Base-by-base conservation (phyloP, 345 rosid species). In the Pugionium dolabratum region DNA sequence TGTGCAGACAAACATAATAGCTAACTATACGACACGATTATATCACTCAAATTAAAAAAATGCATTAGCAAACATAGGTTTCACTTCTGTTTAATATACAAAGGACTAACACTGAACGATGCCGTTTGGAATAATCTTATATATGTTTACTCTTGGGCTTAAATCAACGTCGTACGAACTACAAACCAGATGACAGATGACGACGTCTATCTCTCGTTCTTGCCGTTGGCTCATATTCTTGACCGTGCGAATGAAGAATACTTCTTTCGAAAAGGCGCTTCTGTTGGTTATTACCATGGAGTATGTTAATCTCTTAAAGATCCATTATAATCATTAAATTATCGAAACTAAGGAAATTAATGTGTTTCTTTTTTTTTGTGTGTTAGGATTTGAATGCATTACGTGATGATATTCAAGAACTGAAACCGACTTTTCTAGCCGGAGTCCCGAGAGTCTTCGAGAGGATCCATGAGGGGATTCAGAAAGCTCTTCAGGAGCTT, bases 361-460 rank as follows among this genome's bases (percentile, higher is more conserved):
- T 54, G 36, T 61, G 7, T 39, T 28, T 52, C 25, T 34, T 60
- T n/a, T 55, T 28, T 37, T 58, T 37, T 72, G 77, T 18, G 18
- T 18, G 18, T 18, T 75, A 90, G 97, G 85, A 90, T 82, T 78
- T 90, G 80, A 83, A 90, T 75, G 92, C 78, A 66, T 67, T 94
- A 74, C 84, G 87, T 30, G 99, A 90, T 30, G 97, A 90, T 41
- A 50, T 94, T 75, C 80, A 83, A 81, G 97, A 88, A 75, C 44
- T 94, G 83, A 88, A 80, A 80, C 99, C 97, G 2, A 90, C 97
- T 7, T 81, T 86, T 79, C 75, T 94, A 10, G 97, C 92, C 4
- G 99, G 97, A 25, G 99, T 94, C 34, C 99, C 99, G 47, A 82
- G 96, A 69, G 99, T 94, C 9, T 90, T 81, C 7, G 99, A 94